A percentile compares a stretch with the other conserved stretches of the same genome.
phyloP scores from a whole-genome alignment of 257 asterid genomes.

The Vinca minor region DNA sequence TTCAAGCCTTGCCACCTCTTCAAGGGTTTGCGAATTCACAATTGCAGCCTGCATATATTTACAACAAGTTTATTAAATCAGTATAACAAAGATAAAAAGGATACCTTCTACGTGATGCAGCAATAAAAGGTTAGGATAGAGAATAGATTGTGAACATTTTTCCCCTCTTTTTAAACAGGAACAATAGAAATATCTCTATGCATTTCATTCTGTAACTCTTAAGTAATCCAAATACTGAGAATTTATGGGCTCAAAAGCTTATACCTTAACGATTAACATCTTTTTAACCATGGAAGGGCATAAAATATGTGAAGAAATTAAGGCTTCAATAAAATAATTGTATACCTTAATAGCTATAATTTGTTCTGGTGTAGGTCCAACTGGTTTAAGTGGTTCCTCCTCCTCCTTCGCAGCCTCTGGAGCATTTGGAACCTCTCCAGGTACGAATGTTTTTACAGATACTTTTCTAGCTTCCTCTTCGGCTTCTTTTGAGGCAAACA shows the following conservation, averaged over 20 bases:
- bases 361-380: constrained; percentile 92
- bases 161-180: neutral
- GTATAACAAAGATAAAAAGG: neutral
- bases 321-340: constrained; percentile 5
- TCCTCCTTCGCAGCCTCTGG: constrained; percentile 57
- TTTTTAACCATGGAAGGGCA: neutral
- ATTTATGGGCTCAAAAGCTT: neutral
- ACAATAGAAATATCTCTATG: neutral
- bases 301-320: neutral
- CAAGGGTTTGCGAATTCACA: constrained; percentile 90
- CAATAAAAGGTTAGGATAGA: neutral
- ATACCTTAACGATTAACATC: no score
- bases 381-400: constrained; percentile 58
- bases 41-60: constrained; percentile 90
- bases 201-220: neutral
- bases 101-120: constrained; percentile 2
- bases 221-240: no score
- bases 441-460: constrained; percentile 69
- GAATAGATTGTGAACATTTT: neutral
- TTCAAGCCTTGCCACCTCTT: constrained; percentile 98
- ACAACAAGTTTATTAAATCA: constrained; percentile 7
- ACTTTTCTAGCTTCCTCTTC: constrained; percentile 81
- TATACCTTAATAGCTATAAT: constrained; percentile 90
- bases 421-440: constrained; percentile 53
- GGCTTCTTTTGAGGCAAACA: constrained; percentile 88